A percentile compares a stretch with the other conserved stretches of the same genome.
These are phyloP conservation scores for Martiniozyma asiatica DNA, from an alignment of 1,139 yeast genomes.

Conservation along the genomic window DNA sequence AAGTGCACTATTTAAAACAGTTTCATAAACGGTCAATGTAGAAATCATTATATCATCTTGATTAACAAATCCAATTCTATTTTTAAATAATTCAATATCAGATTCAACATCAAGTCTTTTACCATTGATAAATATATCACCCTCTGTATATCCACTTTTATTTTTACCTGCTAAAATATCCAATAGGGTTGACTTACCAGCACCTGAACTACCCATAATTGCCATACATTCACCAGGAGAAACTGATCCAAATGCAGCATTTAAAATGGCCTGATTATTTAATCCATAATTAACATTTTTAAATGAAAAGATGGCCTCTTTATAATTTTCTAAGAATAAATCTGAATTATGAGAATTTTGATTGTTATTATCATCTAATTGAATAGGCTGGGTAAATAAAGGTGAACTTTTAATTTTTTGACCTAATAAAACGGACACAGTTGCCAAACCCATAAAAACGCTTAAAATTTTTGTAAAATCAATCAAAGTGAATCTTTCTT, in stretches of 20 bases:
- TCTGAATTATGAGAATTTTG: conserved; percentile 2
- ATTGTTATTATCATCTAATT: conserved; percentile 16
- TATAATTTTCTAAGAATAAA: conserved; percentile 39
- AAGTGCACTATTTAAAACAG: conserved; percentile 84
- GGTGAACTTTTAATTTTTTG: conserved; percentile 54
- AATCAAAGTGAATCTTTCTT: conserved; percentile 32
- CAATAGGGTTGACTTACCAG: conserved; percentile 87
- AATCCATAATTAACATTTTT: conserved; percentile 58
- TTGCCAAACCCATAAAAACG: conserved; percentile 30
- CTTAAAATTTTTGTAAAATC: conserved; percentile 33
- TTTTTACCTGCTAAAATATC: conserved; percentile 85
- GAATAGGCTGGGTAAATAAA: conserved; percentile 29
- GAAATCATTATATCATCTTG: conserved; percentile 89
- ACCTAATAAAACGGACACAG: conserved; percentile 31
- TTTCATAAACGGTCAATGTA: conserved; percentile 89
- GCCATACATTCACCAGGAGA: conserved; percentile 86
- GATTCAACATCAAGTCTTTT: conserved; percentile 25
- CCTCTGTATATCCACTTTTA: conserved; percentile 59
- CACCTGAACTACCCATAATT: conserved; percentile 97
- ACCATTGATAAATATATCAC: conserved; percentile 69
- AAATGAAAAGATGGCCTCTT: conserved; percentile 72
- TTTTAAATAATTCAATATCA: conserved; percentile 34
- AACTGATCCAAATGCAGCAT: conserved; percentile 59
- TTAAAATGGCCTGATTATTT: conserved; percentile 42
- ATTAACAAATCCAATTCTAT: conserved; percentile 89